Evolutionary conservation across 2,329 filamentous ascomycete genomes (phyloP), one percentile per base, ranked within the genome.

Genomic region (Xylariaceae sp.): DNA sequence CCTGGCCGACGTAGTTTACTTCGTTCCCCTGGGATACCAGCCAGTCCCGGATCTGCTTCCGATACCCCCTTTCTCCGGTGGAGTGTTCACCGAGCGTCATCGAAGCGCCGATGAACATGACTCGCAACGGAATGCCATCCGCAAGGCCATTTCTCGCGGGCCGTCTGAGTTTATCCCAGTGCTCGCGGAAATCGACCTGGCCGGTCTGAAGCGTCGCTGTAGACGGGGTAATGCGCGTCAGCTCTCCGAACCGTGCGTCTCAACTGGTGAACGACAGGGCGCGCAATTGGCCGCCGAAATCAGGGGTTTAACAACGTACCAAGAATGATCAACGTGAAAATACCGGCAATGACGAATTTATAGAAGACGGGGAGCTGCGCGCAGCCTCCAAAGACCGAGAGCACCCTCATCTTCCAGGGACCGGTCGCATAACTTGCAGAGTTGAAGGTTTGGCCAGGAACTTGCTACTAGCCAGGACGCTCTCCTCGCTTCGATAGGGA

Each of bases 41-140:
- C 68, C 67, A 69, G 53, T 70, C 67, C 9, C 68, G 62, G 15
- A 70, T 55, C 54, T 69, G 68, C 50, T 70, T 69, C 15, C 68
- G 64, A 47, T 59, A 70, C 2, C 68, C 68, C 34, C 67, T 56
- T 49, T 70, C 62, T 35, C 68, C 68, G 13, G 68, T 69, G 35
- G 68, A 70, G 53, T 68, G 67, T 51, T 70, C 68, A 57, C 68
- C 68, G 37, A 69, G 64, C 8, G 66, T 67, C 67, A 70, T 69
- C 15, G 68, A 70, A 34, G 68, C 68, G 48, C 68, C 68, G 50
- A 70, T 69, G 55, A 66, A 67, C 68, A 70, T 70, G 34, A 70
- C 64, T 10, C 68, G 66, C 10, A 70, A 62, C 17, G 68, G 68
- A 9, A 68, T 67, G 30, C 67, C 68, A 37, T 67, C 63, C 2